Evolutionary conservation across 1,284 basidiomycete genomes (phyloP).

Genomic region (Thelephora terrestris): DNA sequence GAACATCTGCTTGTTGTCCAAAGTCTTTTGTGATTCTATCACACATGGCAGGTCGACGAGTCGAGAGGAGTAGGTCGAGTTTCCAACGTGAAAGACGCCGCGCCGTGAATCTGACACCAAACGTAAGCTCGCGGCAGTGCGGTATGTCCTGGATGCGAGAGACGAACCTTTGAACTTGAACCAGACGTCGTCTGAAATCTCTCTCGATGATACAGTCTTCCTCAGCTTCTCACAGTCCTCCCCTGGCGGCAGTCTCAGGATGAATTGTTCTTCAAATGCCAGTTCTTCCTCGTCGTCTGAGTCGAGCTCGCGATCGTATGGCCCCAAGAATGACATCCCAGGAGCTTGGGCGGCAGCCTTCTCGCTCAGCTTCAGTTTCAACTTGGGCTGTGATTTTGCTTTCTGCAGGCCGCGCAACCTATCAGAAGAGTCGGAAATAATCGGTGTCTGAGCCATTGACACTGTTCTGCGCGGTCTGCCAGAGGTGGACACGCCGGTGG

Average conservation of each 20-base stretch:
- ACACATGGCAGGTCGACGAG: slow-evolving; percentile 95
- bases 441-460: slow-evolving; percentile 8
- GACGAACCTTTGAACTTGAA: slow-evolving; percentile 93
- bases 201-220: slow-evolving; percentile 74
- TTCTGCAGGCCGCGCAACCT: slow-evolving; percentile 23
- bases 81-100: slow-evolving; percentile 84
- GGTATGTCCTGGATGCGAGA: not conserved
- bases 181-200: slow-evolving; percentile 82
- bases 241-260: slow-evolving; percentile 82
- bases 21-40: slow-evolving; percentile 92
- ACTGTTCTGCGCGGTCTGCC: slow-evolving; percentile 4
- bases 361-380: slow-evolving; percentile 77
- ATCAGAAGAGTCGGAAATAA: slow-evolving; percentile 13
- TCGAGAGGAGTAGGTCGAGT: slow-evolving; percentile 79
- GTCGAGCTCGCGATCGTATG: slow-evolving; percentile 91
- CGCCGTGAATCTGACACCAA: slow-evolving; percentile 70
- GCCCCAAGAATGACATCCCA: slow-evolving; percentile 74
- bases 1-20: slow-evolving; percentile 95
- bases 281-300: slow-evolving; percentile 84
- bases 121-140: not conserved
- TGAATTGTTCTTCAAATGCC: slow-evolving; percentile 96
- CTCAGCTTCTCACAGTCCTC: slow-evolving; percentile 70
- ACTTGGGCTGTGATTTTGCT: slow-evolving; percentile 54
- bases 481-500: not conserved
- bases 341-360: slow-evolving; percentile 68